phyloP scores from a whole-genome alignment of 352 stramenopile species.

The Pythium oligandrum region DNA sequence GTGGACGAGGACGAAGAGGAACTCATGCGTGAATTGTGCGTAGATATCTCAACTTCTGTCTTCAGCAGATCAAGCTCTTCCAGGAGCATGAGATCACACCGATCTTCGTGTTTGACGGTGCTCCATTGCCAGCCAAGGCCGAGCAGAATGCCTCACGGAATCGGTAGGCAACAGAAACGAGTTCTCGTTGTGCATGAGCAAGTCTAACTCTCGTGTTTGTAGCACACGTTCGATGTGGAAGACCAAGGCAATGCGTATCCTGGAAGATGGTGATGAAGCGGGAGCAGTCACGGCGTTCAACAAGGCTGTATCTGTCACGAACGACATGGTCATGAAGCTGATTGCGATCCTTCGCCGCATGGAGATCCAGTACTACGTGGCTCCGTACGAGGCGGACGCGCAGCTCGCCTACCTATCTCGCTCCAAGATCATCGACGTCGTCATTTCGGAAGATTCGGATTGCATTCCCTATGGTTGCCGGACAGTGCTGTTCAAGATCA shows the following conservation, averaged over 20 bases:
- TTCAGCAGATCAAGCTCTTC: slow-evolving; percentile 88
- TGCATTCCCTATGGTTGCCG: slow-evolving; percentile 93
- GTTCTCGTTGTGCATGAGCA: neutral
- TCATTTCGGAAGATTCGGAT: slow-evolving; percentile 97
- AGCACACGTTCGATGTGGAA: slow-evolving; percentile 30
- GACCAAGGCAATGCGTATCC: slow-evolving; percentile 29
- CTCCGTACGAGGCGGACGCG: slow-evolving; percentile 97
- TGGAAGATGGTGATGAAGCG: slow-evolving; percentile 18
- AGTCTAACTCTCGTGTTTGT: neutral
- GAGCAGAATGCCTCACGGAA: slow-evolving; percentile 45
- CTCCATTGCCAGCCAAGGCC: slow-evolving; percentile 83
- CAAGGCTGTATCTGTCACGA: slow-evolving; percentile 60
- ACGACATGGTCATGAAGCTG: slow-evolving; percentile 71
- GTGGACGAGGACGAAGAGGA: neutral
- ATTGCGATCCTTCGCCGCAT: slow-evolving; percentile 55
- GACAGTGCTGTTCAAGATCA: slow-evolving; percentile 92
- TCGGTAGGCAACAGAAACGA: slow-evolving; percentile 22
- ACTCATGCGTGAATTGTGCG: neutral
- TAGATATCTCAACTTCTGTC: slow-evolving; percentile 84
- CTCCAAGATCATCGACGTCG: slow-evolving; percentile 86
- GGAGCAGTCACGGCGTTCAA: slow-evolving; percentile 24
- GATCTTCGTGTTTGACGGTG: slow-evolving; percentile 94
- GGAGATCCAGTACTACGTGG: slow-evolving; percentile 91
- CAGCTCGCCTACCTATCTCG: slow-evolving; percentile 93
- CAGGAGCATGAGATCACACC: slow-evolving; percentile 78